These are phyloP conservation scores for Artomyces pyxidatus DNA, from an alignment of 768 basidiomycete genomes.

Conservation along the genomic window DNA sequence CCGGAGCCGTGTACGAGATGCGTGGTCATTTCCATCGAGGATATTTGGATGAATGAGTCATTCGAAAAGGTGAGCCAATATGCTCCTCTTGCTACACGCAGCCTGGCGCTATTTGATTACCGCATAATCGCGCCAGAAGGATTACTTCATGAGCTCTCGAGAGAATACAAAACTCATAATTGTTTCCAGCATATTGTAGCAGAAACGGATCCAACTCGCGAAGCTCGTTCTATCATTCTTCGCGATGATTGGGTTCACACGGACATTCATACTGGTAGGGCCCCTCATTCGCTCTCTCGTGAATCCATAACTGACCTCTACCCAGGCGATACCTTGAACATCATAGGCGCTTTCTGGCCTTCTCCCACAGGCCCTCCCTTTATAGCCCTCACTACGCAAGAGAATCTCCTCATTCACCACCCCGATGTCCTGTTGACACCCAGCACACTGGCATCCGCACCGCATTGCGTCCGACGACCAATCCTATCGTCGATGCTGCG, in stretches of 20 bases:
- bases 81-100: background rate
- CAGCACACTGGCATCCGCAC: constrained; percentile 77
- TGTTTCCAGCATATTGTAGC: constrained; percentile 42
- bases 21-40: constrained; percentile 1
- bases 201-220: constrained; percentile 30
- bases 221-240: constrained; percentile 45
- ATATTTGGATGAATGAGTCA: background rate
- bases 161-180: background rate
- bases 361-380: constrained; percentile 18
- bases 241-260: constrained; percentile 73
- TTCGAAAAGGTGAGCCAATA: constrained; percentile 15
- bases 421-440: constrained; percentile 90
- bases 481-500: constrained; percentile 63
- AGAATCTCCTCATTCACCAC: constrained; percentile 77
- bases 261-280: constrained; percentile 51
- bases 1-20: constrained; percentile 12
- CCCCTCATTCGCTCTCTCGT: no score
- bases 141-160: no score
- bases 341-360: constrained; percentile 43
- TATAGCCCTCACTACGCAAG: constrained; percentile 53
- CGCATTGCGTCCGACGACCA: constrained; percentile 80
- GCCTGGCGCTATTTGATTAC: background rate
- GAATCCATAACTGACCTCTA: background rate
- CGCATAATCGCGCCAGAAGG: no score
- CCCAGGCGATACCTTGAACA: constrained; percentile 74